Evolutionary conservation across 495 filamentous ascomycete species (phyloP).

Genomic region (Pseudevernia furfuracea): DNA sequence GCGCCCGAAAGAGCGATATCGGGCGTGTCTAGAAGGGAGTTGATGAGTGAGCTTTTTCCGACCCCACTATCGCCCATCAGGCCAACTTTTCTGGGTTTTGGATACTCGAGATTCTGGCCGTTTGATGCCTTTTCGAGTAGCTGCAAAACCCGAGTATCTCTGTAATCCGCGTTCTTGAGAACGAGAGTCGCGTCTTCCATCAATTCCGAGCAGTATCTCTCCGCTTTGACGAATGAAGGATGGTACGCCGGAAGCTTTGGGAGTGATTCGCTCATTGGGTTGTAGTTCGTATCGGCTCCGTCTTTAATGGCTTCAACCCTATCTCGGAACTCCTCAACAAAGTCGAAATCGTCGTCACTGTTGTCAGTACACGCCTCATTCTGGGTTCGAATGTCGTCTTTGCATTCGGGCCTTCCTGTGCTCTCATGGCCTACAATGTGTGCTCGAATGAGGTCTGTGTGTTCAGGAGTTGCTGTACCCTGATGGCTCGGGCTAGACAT

Average conservation of each 20-base stretch:
- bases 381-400: not conserved
- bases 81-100: not conserved
- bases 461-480: not conserved
- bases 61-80: constrained; percentile 8
- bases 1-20: constrained; percentile 9
- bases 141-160: not conserved
- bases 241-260: constrained; percentile 7
- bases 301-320: constrained; percentile 2
- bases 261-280: not conserved
- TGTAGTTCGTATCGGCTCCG: not conserved
- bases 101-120: not conserved
- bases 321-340: constrained; percentile 2
- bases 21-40: constrained; percentile 4
- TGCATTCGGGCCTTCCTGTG: not conserved
- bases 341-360: not conserved
- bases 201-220: not conserved
- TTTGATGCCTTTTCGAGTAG: not conserved
- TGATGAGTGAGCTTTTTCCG: constrained; percentile 14
- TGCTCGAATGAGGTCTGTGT: not conserved
- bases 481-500: not conserved
- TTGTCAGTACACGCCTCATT: not conserved
- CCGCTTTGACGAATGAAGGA: constrained; percentile 10
- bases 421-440: not conserved
- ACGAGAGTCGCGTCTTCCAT: constrained; percentile 2
- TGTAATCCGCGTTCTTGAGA: not conserved